Evolutionary conservation across 2,329 filamentous ascomycete species (phyloP).

Genomic region (Zopfia rhizophila): DNA sequence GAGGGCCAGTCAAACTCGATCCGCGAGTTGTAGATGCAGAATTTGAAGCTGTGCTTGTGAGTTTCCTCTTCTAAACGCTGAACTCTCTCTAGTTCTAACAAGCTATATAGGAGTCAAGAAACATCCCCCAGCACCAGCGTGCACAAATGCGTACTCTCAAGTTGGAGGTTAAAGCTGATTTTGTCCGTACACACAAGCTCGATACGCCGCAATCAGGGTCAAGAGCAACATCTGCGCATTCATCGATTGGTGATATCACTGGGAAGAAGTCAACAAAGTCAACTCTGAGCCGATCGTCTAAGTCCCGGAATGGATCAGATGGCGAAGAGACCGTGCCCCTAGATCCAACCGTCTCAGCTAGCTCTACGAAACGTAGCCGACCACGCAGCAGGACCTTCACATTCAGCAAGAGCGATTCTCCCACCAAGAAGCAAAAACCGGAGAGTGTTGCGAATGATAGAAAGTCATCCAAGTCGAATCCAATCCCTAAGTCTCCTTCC

Average conservation of each 20-base stretch:
- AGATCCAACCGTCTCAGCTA: conserved; percentile 25
- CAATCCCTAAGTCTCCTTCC: conserved; percentile 72
- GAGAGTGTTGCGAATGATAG: conserved; percentile 72
- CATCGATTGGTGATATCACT: conserved; percentile 33
- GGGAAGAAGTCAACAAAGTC: conserved; percentile 53
- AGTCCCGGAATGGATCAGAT: conserved; percentile 40
- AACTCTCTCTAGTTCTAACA: conserved; percentile 66
- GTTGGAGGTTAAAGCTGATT: conserved; percentile 92
- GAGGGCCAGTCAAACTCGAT: conserved; percentile 55
- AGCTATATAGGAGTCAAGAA: conserved; percentile 76
- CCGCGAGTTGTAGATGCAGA: conserved; percentile 68
- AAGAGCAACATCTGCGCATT: conserved; percentile 59
- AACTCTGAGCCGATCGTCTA: conserved; percentile 54
- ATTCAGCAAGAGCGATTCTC: conserved; percentile 76
- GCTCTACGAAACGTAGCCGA: conserved; percentile 56
- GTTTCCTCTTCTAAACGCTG: conserved; percentile 53
- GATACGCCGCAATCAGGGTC: conserved; percentile 61
- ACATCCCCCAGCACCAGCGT: conserved; percentile 92
- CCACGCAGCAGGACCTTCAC: conserved; percentile 82
- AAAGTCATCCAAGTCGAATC: conserved; percentile 76
- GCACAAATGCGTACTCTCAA: conserved; percentile 94
- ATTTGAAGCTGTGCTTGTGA: conserved; percentile 70
- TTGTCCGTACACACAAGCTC: conserved; percentile 88
- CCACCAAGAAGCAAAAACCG: conserved; percentile 78
- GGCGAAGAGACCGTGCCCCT: conserved; percentile 29